Conservation (phyloP, 2,329 filamentous ascomycete genomes). For the Neonectria punicea region DNA sequence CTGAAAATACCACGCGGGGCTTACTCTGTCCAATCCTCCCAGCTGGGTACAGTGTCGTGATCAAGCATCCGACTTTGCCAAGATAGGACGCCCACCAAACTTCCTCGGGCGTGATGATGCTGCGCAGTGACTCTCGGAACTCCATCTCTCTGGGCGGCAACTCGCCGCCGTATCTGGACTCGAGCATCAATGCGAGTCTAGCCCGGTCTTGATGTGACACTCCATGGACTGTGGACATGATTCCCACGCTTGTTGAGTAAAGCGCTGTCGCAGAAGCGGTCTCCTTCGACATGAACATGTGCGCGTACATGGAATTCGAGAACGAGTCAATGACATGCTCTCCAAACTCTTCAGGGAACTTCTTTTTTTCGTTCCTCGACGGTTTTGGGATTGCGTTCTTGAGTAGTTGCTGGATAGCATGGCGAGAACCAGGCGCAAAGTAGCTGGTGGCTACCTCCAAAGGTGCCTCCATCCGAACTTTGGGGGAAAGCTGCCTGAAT, state of each 20-base stretch:
- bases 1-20: conserved; percentile 53
- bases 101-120: conserved; percentile 62
- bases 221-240: conserved; percentile 70
- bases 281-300: conserved; percentile 62
- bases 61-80: conserved; percentile 67
- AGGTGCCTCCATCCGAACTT: conserved; percentile 64
- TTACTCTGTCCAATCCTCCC: conserved; percentile 57
- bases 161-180: conserved; percentile 71
- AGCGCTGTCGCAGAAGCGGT: conserved; percentile 68
- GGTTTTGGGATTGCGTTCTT: conserved; percentile 56
- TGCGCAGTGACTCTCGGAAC: conserved; percentile 64
- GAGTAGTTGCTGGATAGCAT: conserved; percentile 60
- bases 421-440: conserved; percentile 60
- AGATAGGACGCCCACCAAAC: conserved; percentile 75
- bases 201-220: conserved; percentile 70
- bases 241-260: conserved; percentile 71
- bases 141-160: conserved; percentile 66
- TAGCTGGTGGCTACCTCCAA: conserved; percentile 67
- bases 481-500: conserved; percentile 62
- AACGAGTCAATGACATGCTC: conserved; percentile 63
- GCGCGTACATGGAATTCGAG: conserved; percentile 67
- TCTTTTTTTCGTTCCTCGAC: conserved; percentile 34
- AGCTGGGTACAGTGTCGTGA: conserved; percentile 70
- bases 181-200: conserved; percentile 69
- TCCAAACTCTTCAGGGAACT: conserved; percentile 55